These are phyloP conservation scores for Medicago arabica DNA, from an alignment of 306 rosid genomes.

Conservation along the genomic window DNA sequence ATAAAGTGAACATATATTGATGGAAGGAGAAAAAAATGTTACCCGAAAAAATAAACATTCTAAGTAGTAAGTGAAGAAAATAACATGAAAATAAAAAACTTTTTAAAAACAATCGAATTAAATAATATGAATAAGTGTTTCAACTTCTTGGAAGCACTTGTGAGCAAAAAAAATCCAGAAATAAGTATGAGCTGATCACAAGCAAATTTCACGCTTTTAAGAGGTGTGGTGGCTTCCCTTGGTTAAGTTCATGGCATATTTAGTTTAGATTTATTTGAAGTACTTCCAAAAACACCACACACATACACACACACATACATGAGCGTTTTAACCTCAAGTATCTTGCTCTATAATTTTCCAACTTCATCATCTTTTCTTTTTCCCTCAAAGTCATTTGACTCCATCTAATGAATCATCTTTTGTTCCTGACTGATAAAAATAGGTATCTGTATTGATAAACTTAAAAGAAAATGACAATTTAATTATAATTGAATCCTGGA, in stretches of 20 bases:
- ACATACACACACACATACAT: too few relatives aligned
- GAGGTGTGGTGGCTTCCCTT: neutral
- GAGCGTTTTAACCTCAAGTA: too few relatives aligned
- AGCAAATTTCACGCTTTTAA: slow-evolving; percentile 7
- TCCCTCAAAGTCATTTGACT: neutral
- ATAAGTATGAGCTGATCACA: neutral
- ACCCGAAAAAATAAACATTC: neutral
- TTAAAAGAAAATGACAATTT: neutral
- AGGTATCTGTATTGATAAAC: neutral
- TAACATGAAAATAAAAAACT: slow-evolving; percentile 7
- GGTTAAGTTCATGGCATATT: neutral
- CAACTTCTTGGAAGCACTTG: slow-evolving; percentile 4
- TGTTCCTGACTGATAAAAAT: neutral
- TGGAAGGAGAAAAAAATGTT: neutral
- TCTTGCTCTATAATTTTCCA: neutral
- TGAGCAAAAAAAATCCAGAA: slow-evolving; percentile 2
- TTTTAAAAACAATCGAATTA: slow-evolving; percentile 10
- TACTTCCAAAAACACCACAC: neutral
- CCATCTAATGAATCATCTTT: neutral
- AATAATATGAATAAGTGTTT: neutral
- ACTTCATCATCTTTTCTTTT: neutral
- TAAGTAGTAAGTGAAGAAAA: neutral
- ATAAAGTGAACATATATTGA: slow-evolving; percentile 1
- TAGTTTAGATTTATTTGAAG: neutral
- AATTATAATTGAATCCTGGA: neutral